Percentiles rank a stretch among this genome's conserved stretches.
These are phyloP conservation scores for Solanum medicagineum DNA, from an alignment of 257 asterid genomes.

Conservation along the genomic window DNA sequence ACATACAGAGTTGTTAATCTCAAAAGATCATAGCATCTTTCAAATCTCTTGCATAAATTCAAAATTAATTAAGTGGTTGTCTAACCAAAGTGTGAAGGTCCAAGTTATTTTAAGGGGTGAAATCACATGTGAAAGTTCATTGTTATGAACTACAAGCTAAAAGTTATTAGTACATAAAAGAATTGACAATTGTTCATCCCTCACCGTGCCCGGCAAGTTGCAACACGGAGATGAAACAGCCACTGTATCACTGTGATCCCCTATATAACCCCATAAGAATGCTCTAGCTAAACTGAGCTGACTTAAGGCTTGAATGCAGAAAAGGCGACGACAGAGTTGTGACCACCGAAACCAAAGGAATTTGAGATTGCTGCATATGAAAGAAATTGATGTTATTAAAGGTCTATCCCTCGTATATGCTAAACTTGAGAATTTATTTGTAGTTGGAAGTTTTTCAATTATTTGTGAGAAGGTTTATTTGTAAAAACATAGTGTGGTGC, in stretches of 20 bases:
- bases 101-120: neutral
- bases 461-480: neutral
- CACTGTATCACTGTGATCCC: neutral
- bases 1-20: neutral
- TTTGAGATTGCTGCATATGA: constrained; percentile 63
- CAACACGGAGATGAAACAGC: neutral
- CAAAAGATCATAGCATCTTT: neutral
- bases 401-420: neutral
- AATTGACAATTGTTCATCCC: neutral
- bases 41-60: neutral
- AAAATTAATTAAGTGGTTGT: neutral
- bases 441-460: neutral
- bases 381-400: neutral
- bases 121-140: neutral
- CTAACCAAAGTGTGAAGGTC: constrained; percentile 9
- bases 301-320: constrained; percentile 69
- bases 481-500: neutral
- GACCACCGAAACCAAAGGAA: constrained; percentile 81
- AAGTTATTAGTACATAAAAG: constrained; percentile 5
- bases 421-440: neutral
- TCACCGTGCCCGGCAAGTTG: neutral
- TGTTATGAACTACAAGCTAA: constrained; percentile 5
- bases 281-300: constrained; percentile 1
- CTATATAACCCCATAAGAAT: neutral
- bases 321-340: constrained; percentile 66